Base-by-base conservation (phyloP, 345 rosid species). In the Arabis hirsuta region DNA sequence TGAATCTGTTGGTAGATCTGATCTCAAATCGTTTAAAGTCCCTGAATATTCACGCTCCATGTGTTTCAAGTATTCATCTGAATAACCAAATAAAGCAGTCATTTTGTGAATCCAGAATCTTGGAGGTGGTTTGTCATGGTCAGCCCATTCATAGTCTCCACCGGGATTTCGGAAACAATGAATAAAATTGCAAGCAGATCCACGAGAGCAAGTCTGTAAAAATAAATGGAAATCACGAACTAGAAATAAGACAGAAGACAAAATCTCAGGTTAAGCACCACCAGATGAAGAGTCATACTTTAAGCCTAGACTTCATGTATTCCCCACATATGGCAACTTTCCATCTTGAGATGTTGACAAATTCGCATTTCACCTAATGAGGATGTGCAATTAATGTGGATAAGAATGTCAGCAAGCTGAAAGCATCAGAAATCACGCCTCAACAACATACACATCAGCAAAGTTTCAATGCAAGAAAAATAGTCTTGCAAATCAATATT, bases 61-160 rank as follows among this genome's bases (percentile, higher is more conserved):
- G 61, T 80, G 74, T 65, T 77, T 84, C 78, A 76, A 79, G 76
- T 74, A 53, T 70, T 88, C 87, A 69, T 71, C 84, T 48, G 85
- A 66, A 80, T 83, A 78, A 50, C 99, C 99, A 84, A 95, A 95
- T 74, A 95, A 80, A 69, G 90, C 84, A 54, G 67, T 77, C 97
- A 95, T 95, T 81, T 87, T 87, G 70, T 74, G 79, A 53, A 80
- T 73, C 99, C 99, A 95, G 81, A 80, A 91, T 81, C 85, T 85
- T 31, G 99, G 97, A 55, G 97, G 92, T 71, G 91, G 93, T 80
- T 84, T 88, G 78, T 91, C 97, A 88, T 83, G 81, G 78, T 95
- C 96, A 68, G 99, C 96, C 99, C 99, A 95, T 75, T 91, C 96
- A 79, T 90, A 95, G 82, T 95, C 99, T 32, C 92, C 97, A 47